Base-by-base conservation (phyloP, 257 asterid genomes). In the Forsythia viridissima region DNA sequence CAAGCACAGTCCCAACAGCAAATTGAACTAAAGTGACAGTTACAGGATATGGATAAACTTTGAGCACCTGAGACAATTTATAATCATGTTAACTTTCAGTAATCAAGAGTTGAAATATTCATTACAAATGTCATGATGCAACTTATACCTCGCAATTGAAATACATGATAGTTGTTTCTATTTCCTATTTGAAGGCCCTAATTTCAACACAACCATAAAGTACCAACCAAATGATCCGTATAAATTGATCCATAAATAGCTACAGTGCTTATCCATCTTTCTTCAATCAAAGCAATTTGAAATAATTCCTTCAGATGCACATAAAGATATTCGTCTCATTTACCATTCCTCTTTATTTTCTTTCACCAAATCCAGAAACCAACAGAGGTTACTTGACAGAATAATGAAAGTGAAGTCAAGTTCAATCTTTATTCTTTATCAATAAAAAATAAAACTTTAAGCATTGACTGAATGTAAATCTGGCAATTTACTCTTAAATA, bases 11-110 rank as follows among this genome's bases (percentile, higher is more conserved):
- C 37, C 99, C 99, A 36, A 95, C 97, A 9, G 97, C 90, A 81
- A 95, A 95, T 80, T 95, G 99, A 59, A 81, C 90, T 15, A 91
- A 82, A 20, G 97, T 93, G 77, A 93, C 90, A 1, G 99, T 95
- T 83, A 93, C 87, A 38, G 99, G 98, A 86, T 88, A 92, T 72
- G 88, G 98, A 78, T 70, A 93, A 21, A 86, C 96, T 84, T 91
- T 96, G 80, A 96, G 90, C 52, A 96, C 98, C 97, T 93, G 80
- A 80, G 57, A 77, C 15, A 73, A 52, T 37, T 63, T 61, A 48
- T 55, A 41, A 83, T 24, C 79, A 72, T 75, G 46, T 76, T 70
- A 73, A 75, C 51, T 15, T 42, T 44, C 73, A 80, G 44, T 74
- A 66, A 34, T 43, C 55, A 37, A 67, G 44, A 12, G 42, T 72